Evolutionary conservation across 2,329 filamentous ascomycete species (phyloP).

Genomic region (Fusarium burgessii): DNA sequence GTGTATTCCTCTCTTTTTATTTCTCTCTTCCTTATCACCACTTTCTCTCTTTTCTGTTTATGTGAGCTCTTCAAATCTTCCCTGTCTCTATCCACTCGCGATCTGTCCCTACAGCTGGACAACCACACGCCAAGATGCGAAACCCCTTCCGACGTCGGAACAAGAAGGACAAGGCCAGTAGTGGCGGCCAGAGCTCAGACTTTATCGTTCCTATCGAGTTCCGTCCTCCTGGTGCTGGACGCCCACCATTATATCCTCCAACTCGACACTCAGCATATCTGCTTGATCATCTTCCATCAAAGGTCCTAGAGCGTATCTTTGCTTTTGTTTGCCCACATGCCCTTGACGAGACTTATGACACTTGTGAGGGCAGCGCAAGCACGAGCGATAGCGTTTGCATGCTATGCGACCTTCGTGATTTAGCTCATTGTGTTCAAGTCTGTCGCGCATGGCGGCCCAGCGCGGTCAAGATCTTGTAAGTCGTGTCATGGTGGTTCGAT

Average conservation of each 20-base stretch:
- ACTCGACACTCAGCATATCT: constrained; percentile 56
- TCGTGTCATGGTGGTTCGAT: constrained; percentile 39
- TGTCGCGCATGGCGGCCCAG: constrained; percentile 76
- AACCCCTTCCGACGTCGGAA: constrained; percentile 54
- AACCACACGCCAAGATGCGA: constrained; percentile 49
- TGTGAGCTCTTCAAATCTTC: constrained; percentile 1
- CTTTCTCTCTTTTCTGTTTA: constrained; percentile 4
- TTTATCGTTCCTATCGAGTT: constrained; percentile 47
- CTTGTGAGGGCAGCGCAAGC: constrained; percentile 80
- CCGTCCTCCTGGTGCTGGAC: constrained; percentile 44
- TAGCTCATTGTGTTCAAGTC: constrained; percentile 82
- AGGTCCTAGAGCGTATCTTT: constrained; percentile 83
- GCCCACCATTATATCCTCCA: constrained; percentile 51
- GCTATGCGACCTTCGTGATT: constrained; percentile 91
- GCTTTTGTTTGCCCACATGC: constrained; percentile 85
- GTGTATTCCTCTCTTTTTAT: constrained; percentile 2
- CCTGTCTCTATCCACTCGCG: constrained; percentile 11
- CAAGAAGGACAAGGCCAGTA: constrained; percentile 52
- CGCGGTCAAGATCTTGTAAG: constrained; percentile 71
- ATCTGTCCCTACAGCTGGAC: constrained; percentile 10
- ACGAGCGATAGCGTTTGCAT: constrained; percentile 82
- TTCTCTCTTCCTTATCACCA: constrained; percentile 1
- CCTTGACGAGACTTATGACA: constrained; percentile 80
- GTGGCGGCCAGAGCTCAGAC: constrained; percentile 40
- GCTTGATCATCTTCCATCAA: constrained; percentile 70